Base-by-base conservation (phyloP, 108 stramenopile species). In the Cylindrotheca closterium region DNA sequence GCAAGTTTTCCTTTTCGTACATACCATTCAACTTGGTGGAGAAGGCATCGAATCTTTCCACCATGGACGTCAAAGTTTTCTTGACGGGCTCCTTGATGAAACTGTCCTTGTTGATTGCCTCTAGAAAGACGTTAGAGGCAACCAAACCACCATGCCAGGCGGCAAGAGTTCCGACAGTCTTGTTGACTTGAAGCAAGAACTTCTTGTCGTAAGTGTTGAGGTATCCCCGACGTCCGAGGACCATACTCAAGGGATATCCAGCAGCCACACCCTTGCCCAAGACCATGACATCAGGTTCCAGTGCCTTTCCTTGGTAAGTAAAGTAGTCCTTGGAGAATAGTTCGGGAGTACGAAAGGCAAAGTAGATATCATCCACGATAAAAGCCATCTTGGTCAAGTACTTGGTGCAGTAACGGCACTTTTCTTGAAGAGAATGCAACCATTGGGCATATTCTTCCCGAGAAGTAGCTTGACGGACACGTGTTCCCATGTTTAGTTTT, bases 121-220 rank as follows among this genome's bases (percentile, higher is more conserved):
- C 77, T 28, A 81, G 56, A 51, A 78, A 78, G 0, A 81, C 77
- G 50, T 81, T 81, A 17, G 80, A 81, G 15, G 80, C 76, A 17
- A 81, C 80, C 34, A 81, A 66, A 5, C 80, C 80, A n/a, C 80
- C 80, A 61, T 81, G 63, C 73, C 73, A 81, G 5, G 73, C 80
- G 7, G 80, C 67, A 15, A 81, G 37, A 4, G 80, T 78, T 0
- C 77, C 80, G 3, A 81, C 80, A 42, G 77, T 81, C 58, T 81
- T 81, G 74, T 81, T 81, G 55, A 81, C 53, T 30, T 78, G 77
- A 2, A 81, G 60, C 27, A 81, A 50, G 58, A 71, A 81, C 64
- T 78, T 81, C 58, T 75, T 81, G 47, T 81, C 80, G 48, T 81
- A 78, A 0, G 77, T 64, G 64, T 78, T 78, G 29, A 81, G 65